Evolutionary conservation across 805 yeast genomes (phyloP).

Genomic region (Clavispora carvajalis): DNA sequence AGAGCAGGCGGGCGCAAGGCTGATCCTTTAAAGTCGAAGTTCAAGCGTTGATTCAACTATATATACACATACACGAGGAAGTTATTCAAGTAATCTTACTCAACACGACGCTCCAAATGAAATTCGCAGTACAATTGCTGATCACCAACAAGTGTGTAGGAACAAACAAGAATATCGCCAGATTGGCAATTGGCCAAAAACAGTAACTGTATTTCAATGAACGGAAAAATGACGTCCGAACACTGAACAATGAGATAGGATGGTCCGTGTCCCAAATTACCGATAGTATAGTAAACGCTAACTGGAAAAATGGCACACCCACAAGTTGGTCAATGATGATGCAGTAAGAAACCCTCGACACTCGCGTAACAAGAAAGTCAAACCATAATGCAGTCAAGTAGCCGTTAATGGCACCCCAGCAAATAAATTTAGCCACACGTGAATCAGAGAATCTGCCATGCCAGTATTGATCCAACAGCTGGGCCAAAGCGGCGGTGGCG

Average conservation of each 20-base stretch:
- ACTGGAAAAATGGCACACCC: conserved; percentile 53
- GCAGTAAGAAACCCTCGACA: conserved; percentile 33
- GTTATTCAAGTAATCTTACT: conserved; percentile 7
- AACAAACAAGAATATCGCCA: conserved; percentile 43
- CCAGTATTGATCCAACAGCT: conserved; percentile 31
- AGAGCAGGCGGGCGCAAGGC: conserved; percentile 38
- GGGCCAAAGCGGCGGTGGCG: conserved; percentile 38
- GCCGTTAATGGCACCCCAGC: conserved; percentile 63
- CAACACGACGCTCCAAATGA: conserved; percentile 52
- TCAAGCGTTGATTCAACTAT: background rate
- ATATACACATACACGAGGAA: conserved; percentile 2
- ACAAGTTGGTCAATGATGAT: conserved; percentile 49
- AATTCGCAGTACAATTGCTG: conserved; percentile 50
- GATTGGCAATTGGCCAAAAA: conserved; percentile 57
- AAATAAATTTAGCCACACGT: conserved; percentile 40
- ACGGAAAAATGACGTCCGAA: conserved; percentile 32
- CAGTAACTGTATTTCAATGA: conserved; percentile 49
- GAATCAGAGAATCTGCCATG: conserved; percentile 27
- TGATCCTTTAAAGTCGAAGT: conserved; percentile 55
- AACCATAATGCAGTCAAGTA: conserved; percentile 52
- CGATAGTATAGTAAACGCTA: conserved; percentile 43
- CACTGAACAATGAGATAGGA: conserved; percentile 16
- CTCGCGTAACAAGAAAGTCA: conserved; percentile 33
- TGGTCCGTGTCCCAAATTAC: conserved; percentile 51
- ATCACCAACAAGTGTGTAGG: conserved; percentile 52